These are phyloP conservation scores for Flaveria trinervia DNA, from an alignment of 129 eudicot species.

Conservation along the genomic window DNA sequence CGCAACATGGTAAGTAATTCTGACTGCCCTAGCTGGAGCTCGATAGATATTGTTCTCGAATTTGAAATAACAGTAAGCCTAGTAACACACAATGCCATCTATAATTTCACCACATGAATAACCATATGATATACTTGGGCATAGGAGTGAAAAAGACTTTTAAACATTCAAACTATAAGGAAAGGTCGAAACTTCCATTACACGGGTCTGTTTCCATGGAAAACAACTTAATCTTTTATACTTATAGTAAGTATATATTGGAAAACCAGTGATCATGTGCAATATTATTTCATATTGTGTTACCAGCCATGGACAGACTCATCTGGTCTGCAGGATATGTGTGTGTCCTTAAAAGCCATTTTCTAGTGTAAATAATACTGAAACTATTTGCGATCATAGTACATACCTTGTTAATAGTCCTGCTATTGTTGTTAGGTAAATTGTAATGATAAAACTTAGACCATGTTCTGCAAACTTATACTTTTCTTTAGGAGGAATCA, in stretches of 20 bases:
- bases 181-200: not conserved
- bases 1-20: conserved; percentile 69
- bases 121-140: not conserved
- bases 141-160: not conserved
- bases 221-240: not conserved
- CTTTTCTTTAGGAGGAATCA: not conserved
- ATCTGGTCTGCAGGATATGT: not conserved
- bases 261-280: not conserved
- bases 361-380: too few species aligned
- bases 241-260: not conserved
- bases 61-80: not conserved
- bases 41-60: not conserved
- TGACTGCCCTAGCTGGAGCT: not conserved
- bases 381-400: not conserved
- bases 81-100: not conserved
- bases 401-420: not conserved
- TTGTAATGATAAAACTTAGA: not conserved
- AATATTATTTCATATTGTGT: not conserved
- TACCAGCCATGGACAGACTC: not conserved
- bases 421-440: not conserved
- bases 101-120: not conserved
- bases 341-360: not conserved
- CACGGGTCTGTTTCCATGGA: not conserved
- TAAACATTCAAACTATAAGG: not conserved
- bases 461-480: not conserved